These are phyloP conservation scores for Puccinellia tenuiflora DNA, from an alignment of 176 grass and related monocot species.

Conservation along the genomic window DNA sequence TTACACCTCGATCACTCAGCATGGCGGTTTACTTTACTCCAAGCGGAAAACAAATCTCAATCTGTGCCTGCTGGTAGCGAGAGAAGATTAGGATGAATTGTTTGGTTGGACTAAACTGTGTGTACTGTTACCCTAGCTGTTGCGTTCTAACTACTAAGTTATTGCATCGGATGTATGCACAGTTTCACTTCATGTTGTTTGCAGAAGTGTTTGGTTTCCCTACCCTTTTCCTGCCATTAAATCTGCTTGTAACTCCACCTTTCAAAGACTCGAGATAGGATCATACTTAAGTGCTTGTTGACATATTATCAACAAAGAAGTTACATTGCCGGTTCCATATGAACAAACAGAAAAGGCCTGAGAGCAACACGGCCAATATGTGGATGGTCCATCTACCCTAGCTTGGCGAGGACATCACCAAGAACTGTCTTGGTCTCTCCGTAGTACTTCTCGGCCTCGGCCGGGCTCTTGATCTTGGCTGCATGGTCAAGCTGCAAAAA, in stretches of 20 bases:
- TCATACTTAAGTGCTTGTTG: conserved; percentile 26
- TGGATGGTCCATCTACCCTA: conserved; percentile 50
- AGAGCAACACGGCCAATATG: conserved; percentile 27
- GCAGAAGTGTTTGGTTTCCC: not conserved
- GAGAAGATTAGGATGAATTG: not conserved
- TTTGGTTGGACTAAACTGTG: not conserved
- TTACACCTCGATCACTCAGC: not conserved
- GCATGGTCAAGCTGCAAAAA: conserved; percentile 83
- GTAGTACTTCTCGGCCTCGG: conserved; percentile 73
- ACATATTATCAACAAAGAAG: conserved; percentile 48
- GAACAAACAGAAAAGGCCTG: conserved; percentile 48
- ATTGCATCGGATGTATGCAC: not conserved
- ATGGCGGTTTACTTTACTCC: not conserved
- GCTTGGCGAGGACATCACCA: conserved; percentile 65
- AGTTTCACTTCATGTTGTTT: not conserved
- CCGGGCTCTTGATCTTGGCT: conserved; percentile 88
- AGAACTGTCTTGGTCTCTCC: conserved; percentile 51
- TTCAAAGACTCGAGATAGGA: conserved; percentile 5
- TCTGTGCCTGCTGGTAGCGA: not conserved
- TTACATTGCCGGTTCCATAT: conserved; percentile 51
- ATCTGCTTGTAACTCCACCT: not conserved
- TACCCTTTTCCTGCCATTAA: not conserved
- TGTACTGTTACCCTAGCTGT: not conserved
- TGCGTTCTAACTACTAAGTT: not conserved
- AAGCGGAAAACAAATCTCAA: not conserved